Conservation (phyloP, 495 filamentous ascomycete species). For the Cryomyces minteri region DNA sequence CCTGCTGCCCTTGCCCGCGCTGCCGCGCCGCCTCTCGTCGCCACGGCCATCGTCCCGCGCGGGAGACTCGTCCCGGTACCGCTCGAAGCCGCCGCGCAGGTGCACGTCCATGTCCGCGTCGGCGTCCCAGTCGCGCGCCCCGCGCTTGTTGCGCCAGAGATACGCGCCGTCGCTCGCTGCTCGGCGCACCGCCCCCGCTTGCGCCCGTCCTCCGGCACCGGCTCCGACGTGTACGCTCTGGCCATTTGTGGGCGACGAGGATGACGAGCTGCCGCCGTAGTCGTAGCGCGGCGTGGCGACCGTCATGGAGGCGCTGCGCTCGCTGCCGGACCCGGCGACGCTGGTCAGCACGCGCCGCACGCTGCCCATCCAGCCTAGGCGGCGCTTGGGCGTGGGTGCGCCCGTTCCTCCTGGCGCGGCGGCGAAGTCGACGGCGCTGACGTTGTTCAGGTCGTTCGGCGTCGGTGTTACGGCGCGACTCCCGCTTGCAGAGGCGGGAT, state of each 20-base stretch:
- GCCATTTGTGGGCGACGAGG: slow-evolving; percentile 5
- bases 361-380: slow-evolving; percentile 33
- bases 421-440: not conserved
- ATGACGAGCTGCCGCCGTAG: slow-evolving; percentile 1
- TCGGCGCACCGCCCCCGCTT: slow-evolving; percentile 23
- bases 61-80: slow-evolving; percentile 2
- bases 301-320: slow-evolving; percentile 6
- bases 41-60: slow-evolving; percentile 12
- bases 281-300: slow-evolving; percentile 3
- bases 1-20: slow-evolving; percentile 8
- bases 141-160: slow-evolving; percentile 38
- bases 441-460: not conserved
- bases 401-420: not conserved
- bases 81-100: not conserved
- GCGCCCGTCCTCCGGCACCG: not conserved
- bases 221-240: not conserved
- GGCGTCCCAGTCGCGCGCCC: slow-evolving; percentile 16
- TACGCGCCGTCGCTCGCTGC: slow-evolving; percentile 39
- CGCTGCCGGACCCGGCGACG: not conserved
- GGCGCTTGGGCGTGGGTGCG: slow-evolving; percentile 6
- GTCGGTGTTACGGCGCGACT: no score
- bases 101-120: not conserved
- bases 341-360: slow-evolving; percentile 30
- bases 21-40: not conserved
- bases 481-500: no score